Evolutionary conservation across 2,329 filamentous ascomycete genomes (phyloP).

Genomic region (Fonsecaea erecta): DNA sequence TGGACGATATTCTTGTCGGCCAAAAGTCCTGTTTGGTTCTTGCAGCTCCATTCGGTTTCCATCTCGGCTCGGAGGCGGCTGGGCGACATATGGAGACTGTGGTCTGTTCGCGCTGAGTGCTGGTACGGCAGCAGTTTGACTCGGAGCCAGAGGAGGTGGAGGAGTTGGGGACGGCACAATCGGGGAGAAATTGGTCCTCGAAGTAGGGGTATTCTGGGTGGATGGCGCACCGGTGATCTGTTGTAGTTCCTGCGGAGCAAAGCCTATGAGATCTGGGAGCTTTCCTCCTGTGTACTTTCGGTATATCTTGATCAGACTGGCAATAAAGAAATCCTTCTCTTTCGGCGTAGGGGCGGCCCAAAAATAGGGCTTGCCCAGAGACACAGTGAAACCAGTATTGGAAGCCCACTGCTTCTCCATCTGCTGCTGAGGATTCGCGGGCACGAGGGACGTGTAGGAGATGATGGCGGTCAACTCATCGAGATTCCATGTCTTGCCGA

Average conservation of each 20-base stretch:
- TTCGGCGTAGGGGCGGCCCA: conserved; percentile 93
- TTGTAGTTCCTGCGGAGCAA: conserved; percentile 78
- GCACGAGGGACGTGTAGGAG: conserved; percentile 71
- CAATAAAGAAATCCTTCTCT: conserved; percentile 99
- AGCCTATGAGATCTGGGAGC: conserved; percentile 77
- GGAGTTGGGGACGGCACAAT: conserved; percentile 34
- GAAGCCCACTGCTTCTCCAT: conserved; percentile 76
- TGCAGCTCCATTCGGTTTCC: conserved; percentile 19
- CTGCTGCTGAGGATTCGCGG: conserved; percentile 63
- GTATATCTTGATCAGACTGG: conserved; percentile 93
- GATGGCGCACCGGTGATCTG: conserved; percentile 65
- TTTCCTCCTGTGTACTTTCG: conserved; percentile 92
- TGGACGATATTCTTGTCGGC: conserved; percentile 25
- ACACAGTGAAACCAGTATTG: conserved; percentile 82
- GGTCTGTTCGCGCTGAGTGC: conserved; percentile 18
- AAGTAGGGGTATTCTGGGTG: conserved; percentile 32
- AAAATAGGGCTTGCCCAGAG: conserved; percentile 91
- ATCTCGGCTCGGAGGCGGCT: conserved; percentile 28
- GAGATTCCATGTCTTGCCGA: conserved; percentile 97
- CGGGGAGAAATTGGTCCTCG: conserved; percentile 36
- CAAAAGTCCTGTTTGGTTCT: conserved; percentile 22
- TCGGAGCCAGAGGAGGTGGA: conserved; percentile 18
- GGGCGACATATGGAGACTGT: conserved; percentile 31
- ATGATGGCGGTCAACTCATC: conserved; percentile 86
- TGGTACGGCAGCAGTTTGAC: conserved; percentile 2